Evolutionary conservation across 148 eudicot genomes (phyloP), one percentile per base, ranked within the genome.

Genomic region (Camellia sinensis): DNA sequence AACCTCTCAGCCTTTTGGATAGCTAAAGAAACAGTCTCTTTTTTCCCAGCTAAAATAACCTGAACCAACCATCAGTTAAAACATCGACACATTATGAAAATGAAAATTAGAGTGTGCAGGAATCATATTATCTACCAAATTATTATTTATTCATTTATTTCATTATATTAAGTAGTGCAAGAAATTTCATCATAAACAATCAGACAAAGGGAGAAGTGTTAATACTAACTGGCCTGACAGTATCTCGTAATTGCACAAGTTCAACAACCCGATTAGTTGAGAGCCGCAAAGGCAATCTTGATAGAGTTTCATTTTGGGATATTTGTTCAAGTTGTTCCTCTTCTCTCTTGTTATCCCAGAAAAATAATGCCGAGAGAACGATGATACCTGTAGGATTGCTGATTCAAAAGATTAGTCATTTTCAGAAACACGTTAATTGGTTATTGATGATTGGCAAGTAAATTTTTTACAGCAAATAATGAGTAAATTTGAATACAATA

Each of bases 311-410:
- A 83, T 92, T 83, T 19, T 97, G 89, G 74, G 97, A 85, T 86
- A 97, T 97, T 81, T 94, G 99, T 60, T 90, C 88, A 78, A 97
- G 87, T 79, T 94, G 99, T 81, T 94, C 93, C 87, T 97, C 99
- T 82, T 97, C 99, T 84, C 94, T 97, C 85, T 86, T 97, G 88
- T 94, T 97, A 78, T 97, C 99, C 99, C 99, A 97, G 45, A 89
- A 69, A 78, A 89, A 90, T 75, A 97, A 87, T 75, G 97, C 98
- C 85, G 86, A 93, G 22, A 94, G 73, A 85, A 89, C 85, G 70
- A 91, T 79, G 76, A 94, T 81, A 88, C 99, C 99, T 97, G 96
- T 82, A 86, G 45, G 48, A 84, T 84, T 80, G 88, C 97, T 91
- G 94, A 86, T 88, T 84, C 82, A 81, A 90, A 82, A 77, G 78